Base-by-base conservation (phyloP, 176 grass and related monocot species). In the Oryza brachyantha region DNA sequence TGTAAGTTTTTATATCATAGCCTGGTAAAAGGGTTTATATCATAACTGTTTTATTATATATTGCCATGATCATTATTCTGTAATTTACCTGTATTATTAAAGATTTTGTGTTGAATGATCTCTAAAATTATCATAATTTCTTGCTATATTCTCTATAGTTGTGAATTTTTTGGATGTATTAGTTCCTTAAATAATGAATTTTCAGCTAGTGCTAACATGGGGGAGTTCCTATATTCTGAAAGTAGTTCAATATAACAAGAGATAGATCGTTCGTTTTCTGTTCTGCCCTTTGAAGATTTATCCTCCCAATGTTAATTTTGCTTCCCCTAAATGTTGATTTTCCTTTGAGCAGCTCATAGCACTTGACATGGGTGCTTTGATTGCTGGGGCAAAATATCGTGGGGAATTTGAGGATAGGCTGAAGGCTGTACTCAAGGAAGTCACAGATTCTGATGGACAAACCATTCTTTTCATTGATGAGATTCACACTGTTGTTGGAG, bases 391-490 rank as follows among this genome's bases (percentile, higher is more conserved):
- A 10, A 98, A 98, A 77, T 98, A 87, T 80, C 64, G 96, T 36
- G 96, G 96, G 66, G 96, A 98, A 85, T 98, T 98, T 70, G 96
- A 98, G 84, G 96, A 98, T 89, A 98, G 92, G 63, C 86, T 98
- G 67, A 98, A 98, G 84, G 96, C 96, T 67, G 96, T 98, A 63
- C 80, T 98, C 11, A 98, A 81, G 76, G 92, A 98, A 88, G 90
- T 98, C 39, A 95, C 92, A 10, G 92, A 98, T 72, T 98, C 96
- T 13, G 96, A 98, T 83, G 96, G 96, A 62, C 96, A 89, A 75
- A 92, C 84, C 27, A 29, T 98, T 77, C 82, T 98, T 71, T 98
- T 98, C 72, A 98, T 98, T 61, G 96, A 98, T 72, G 96, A 98
- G 79, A 98, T 98, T 61, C 96, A 98, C 86, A 98, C 96, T 64